Percentiles rank a stretch among this genome's conserved stretches.
phyloP scores from a whole-genome alignment of 2,329 filamentous ascomycete genomes.

The Dothiorella sarmentorum region DNA sequence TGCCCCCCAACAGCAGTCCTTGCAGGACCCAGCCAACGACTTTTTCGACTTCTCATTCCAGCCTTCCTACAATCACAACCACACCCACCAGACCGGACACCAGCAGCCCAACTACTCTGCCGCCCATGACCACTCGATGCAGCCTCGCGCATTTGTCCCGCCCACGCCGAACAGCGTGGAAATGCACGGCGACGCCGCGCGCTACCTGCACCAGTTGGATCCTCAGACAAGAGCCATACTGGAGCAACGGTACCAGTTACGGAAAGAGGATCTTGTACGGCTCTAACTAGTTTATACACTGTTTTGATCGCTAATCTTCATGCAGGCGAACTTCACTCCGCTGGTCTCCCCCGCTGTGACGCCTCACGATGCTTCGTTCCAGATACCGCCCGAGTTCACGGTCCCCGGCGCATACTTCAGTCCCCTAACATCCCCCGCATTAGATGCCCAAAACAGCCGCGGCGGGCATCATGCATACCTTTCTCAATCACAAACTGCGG shows the following conservation, averaged over 20 bases:
- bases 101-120: slow-evolving; percentile 12
- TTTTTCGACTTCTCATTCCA: slow-evolving; percentile 32
- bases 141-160: slow-evolving; percentile 50
- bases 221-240: slow-evolving; percentile 60
- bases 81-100: slow-evolving; percentile 3
- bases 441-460: slow-evolving; percentile 65
- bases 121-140: slow-evolving; percentile 21
- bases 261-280: slow-evolving; percentile 64
- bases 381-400: slow-evolving; percentile 53
- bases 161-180: slow-evolving; percentile 80
- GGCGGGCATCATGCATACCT: slow-evolving; percentile 31
- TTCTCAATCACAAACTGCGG: slow-evolving; percentile 30
- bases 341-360: slow-evolving; percentile 82
- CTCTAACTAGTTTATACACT: slow-evolving; percentile 30
- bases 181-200: slow-evolving; percentile 58
- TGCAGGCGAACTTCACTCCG: slow-evolving; percentile 71
- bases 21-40: slow-evolving; percentile 23
- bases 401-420: slow-evolving; percentile 75
- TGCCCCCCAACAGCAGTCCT: slow-evolving; percentile 16
- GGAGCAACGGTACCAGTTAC: slow-evolving; percentile 61
- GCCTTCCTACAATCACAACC: neutral
- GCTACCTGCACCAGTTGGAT: slow-evolving; percentile 56
- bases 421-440: slow-evolving; percentile 74
- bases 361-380: slow-evolving; percentile 69
- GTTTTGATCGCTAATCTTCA: neutral